These are phyloP conservation scores for carrot (Daucus carota) DNA, from an alignment of 129 eudicot genomes.

Conservation along the genomic window DH1_v3.0 NC_030388.2:27596501-27597000, in stretches of 20 bases:
- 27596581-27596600: neutral
- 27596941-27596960: neutral
- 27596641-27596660: neutral
- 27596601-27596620: neutral
- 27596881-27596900: neutral
- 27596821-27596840: neutral
- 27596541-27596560: slow-evolving; percentile 50
- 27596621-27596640: neutral
- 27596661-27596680: neutral
- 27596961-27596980: neutral
- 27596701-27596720: neutral
- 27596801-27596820: neutral
- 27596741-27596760: neutral
- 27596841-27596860: neutral
- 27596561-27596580: neutral
- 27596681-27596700: neutral
- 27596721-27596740: neutral
- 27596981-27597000: neutral
- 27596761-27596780: neutral
- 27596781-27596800: neutral
- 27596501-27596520: slow-evolving; percentile 79
- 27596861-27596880: neutral
- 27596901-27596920: neutral
- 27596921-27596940: neutral
- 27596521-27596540: slow-evolving; percentile 73